Evolutionary conservation across 768 basidiomycete species (phyloP), one percentile per base, ranked within the genome.

Genomic region (Tylopilus sp.): DNA sequence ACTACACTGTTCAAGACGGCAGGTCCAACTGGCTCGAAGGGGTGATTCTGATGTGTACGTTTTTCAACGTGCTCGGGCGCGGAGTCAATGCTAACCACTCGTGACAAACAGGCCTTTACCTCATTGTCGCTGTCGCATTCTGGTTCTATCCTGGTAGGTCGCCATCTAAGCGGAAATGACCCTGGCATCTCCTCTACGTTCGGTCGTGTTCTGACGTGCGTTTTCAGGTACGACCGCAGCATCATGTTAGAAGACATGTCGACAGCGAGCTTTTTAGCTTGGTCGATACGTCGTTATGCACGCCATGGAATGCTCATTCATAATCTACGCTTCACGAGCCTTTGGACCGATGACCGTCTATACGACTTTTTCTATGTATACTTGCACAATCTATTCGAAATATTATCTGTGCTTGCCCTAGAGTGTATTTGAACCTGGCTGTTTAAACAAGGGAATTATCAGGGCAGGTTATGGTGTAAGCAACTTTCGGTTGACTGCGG

Each of bases 21-120:
- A 88, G 84, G 64, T 89, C 86, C 26, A 96, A 95, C 68, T 97
- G 93, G 85, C 76, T 97, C n/a, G 93, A 96, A 69, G 92, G 91
- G 22, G 70, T 84, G 60, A 84, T 91, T 51, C 76, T 92, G n/a
- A 81, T 91, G 52, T 83, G 85, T 80, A 57, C 44, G 74, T 61
- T 25, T 10, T 16, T 33, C 21, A 21, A 10, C 28, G 6, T 6
- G 12, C 4, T 13, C 16, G 30, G 30, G 11, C 14, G 10, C 19
- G 25, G 13, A 29, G 7, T 34, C 40, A 3, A 1, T 52, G 12
- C 40, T 56, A 29, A 54, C 37, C 8, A 17, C 37, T 12, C n/a
- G 37, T 68, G 36, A 26, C 24, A 31, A 19, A 33, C 5, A 79
- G 78, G 77, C 54, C 69, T 83, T 17, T 84, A 83, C 64, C 63